Evolutionary conservation across 2,329 filamentous ascomycete species (phyloP), one percentile per base, ranked within the genome.

Genomic region (Diaporthe vaccinii): DNA sequence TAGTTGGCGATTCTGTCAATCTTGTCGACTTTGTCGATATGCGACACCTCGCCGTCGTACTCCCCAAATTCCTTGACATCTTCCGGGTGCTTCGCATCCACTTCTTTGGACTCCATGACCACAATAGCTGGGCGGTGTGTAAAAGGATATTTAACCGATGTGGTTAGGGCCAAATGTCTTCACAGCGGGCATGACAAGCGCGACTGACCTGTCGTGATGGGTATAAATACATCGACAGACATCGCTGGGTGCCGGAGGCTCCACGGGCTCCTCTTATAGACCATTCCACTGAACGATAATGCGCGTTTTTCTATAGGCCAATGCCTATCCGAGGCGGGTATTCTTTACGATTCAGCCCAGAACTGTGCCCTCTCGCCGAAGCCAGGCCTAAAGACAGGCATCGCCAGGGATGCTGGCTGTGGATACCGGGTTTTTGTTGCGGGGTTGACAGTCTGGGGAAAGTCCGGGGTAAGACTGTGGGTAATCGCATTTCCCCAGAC

Each of bases 1-100:
- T 79, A 79, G 22, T 77, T 55, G 49, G 49, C 49, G 2, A 67
- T 67, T 14, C 25, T 31, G 17, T 70, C 67, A 28, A 70, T 15
- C 8, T 57, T 67, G 39, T 57, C 49, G 25, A 55, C 34, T 12
- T 57, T 57, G 49, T 57, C 67, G 36, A 70, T 31, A 31, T 70
- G 67, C 20, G 49, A 70, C 22, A 57, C 67, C 15, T 28, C 46
- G 46, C 49, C 61, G 15, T 67, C 61, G 28, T 34, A 49, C 17
- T 34, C 25, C 22, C 25, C 61, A 7, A 8, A n/a, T 7, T 22
- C 20, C 61, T 67, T 49, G 41, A 67, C 61, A 49, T 34, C 28
- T 15, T 49, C 61, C 25, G 61, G 25, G 20, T 67, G 61, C 20
- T 67, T 67, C 17, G 17, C 17, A 31, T 49, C 61, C 25, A 28